Conservation (phyloP, 1,139 yeast species). For the Chernovozyma sophiae-reginae region DNA sequence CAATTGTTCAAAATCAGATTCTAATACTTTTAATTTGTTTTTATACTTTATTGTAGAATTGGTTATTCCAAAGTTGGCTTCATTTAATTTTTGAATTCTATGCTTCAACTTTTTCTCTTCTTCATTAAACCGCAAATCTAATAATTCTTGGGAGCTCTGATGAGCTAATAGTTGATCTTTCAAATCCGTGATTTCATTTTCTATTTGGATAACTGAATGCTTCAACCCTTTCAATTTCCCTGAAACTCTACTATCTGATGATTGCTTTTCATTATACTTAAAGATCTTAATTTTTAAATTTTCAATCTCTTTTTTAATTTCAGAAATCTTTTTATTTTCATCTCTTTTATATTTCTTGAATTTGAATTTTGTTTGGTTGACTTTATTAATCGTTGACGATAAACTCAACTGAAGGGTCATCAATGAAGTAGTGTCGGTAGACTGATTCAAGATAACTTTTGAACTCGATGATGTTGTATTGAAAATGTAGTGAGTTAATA, state of each 20-base stretch:
- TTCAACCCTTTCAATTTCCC: constrained; percentile 43
- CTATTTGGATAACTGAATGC: constrained; percentile 39
- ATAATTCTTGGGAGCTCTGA: constrained; percentile 12
- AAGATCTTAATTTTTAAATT: constrained; percentile 45
- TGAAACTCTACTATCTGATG: constrained; percentile 27
- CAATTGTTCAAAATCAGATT: constrained; percentile 19
- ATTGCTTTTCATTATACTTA: constrained; percentile 23
- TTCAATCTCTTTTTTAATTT: constrained; percentile 57
- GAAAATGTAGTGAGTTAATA: constrained; percentile 22
- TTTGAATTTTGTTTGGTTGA: constrained; percentile 46
- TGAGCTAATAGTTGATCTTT: constrained; percentile 18
- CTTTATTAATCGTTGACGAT: constrained; percentile 53
- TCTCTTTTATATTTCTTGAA: constrained; percentile 61
- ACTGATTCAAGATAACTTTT: constrained; percentile 29
- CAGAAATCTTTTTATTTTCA: constrained; percentile 50
- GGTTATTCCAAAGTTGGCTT: constrained; percentile 23
- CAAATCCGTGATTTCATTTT: constrained; percentile 30
- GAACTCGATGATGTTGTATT: constrained; percentile 34
- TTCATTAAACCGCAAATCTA: constrained; percentile 14
- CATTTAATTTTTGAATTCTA: constrained; percentile 23
- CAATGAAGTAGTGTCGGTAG: constrained; percentile 45
- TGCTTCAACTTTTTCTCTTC: constrained; percentile 19
- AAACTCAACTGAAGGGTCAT: constrained; percentile 62
- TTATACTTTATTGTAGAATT: constrained; percentile 20
- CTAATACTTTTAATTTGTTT: constrained; percentile 19